Evolutionary conservation across 176 grass and related monocot genomes (phyloP), one percentile per base, ranked within the genome.

Genomic region (Musa acuminata): DNA sequence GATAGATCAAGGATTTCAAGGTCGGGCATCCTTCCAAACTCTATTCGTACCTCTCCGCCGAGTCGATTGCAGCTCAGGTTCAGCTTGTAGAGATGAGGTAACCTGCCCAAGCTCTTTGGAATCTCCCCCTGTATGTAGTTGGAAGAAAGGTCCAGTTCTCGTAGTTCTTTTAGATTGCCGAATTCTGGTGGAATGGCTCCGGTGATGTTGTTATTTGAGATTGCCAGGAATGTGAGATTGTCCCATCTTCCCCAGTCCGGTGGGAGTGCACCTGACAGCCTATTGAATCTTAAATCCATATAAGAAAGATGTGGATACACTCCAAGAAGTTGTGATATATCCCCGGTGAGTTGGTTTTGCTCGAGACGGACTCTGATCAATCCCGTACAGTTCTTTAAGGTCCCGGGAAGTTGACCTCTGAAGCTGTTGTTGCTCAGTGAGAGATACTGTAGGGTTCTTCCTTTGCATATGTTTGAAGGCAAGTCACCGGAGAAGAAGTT

Each of bases 311-410:
- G 19, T 24, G 64, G 72, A 29, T 84, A 80, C 10, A 76, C 50
- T 3, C 72, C 83, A 71, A 84, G 79, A 3, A 65, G 19, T 13
- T 84, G 0, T 2, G 77, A 84, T 14, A 84, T 84, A 51, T 84
- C 77, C 1, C 78, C 78, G 0, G 48, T 55, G 0, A 84, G 8
- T 8, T 80, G n/a, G 14, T 76, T 84, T 0, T 6, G 0, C 0
- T 1, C 10, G 13, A 80, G 25, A 0, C 1, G 0, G 0, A 80
- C 0, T 3, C 0, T 1, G 0, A 13, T 1, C 26, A 84, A 62
- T 3, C 20, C 63, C 49, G 21, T 49, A 20, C 83, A 84, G 20
- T 55, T 71, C 63, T 14, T 84, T 10, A 84, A 21, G 72, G 64
- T 76, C 11, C 1, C 11, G 1, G 83, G 72, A 26, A 84, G 2